Base-by-base conservation (phyloP, 176 grass and related monocot genomes). In the Pontederia crassipes region DNA sequence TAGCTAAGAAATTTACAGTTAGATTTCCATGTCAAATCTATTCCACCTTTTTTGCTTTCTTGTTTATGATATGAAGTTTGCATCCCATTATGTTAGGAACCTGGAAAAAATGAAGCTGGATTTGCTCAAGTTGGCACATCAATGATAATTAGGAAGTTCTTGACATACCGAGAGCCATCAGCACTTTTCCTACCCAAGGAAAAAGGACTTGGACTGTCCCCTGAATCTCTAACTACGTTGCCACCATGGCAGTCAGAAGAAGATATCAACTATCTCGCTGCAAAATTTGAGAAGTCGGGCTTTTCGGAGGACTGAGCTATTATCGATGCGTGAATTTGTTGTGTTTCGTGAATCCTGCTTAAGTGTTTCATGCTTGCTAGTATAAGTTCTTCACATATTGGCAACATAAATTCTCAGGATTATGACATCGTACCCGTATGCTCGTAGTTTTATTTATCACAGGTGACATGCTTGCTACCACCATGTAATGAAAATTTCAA, bases 221-320 rank as follows among this genome's bases (percentile, higher is more conserved):
- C 81, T n/a, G 58, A 74, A 29, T 54, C 69, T 47, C 70, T 70
- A 52, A 64, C 61, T 11, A 20, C 51, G 17, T 60, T 83, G 53
- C 81, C 81, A 54, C 10, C 71, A 59, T 83, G 81, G 81, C 71
- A 79, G 48, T 83, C 81, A 4, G 81, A 83, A 53, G 64, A 74
- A 5, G 81, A 79, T 13, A 8, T 79, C 10, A 35, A 78, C 17
- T 83, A 75, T 40, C 78, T 60, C 29, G 51, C 81, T 1, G 54
- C 48, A 15, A 79, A 79, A 75, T 78, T 70, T 47, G 45, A 74
- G 4, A 29, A 35, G 55, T 73, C 81, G 10, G 81, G 81, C 18
- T 78, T 83, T 75, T 75, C 81, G 75, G 81, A 17, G 81, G 81
- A 32, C 49, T 83, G 17, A 83, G 78, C 59, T 83, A 83, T 59